A percentile compares a stretch with the other conserved stretches of the same genome.
phyloP scores from a whole-genome alignment of 1,284 basidiomycete species.

The Ceratobasidium sp. region DNA sequence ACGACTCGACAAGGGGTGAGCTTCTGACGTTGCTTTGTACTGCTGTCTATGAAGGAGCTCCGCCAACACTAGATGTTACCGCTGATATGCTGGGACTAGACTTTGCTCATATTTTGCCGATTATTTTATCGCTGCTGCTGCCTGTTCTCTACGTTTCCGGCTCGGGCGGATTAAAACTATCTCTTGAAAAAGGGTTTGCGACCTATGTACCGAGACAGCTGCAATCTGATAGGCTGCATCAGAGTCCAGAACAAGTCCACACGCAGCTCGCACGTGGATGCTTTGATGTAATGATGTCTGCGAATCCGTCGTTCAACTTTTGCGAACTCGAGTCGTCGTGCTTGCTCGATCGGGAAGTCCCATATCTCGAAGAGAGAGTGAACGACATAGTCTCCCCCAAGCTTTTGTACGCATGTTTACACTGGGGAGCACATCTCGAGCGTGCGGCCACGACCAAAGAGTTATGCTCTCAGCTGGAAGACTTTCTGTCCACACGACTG shows the following conservation, averaged over 20 bases:
- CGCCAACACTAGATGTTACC: background rate
- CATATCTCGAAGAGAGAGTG: background rate
- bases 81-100: no score
- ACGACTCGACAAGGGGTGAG: background rate
- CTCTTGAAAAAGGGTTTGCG: background rate
- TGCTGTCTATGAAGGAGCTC: background rate
- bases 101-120: background rate
- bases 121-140: background rate
- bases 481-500: no score
- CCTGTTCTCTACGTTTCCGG: background rate
- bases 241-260: background rate
- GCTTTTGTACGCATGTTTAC: background rate
- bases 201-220: background rate
- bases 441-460: background rate
- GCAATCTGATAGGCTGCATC: background rate
- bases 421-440: background rate
- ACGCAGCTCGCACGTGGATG: background rate
- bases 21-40: background rate
- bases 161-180: background rate
- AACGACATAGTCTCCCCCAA: background rate
- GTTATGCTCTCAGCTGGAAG: no score
- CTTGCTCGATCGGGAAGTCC: background rate
- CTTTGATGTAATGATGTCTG: background rate
- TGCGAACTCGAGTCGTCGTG: background rate
- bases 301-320: background rate